Base-by-base conservation (phyloP, 129 eudicot genomes). In the Pulicaria dysenterica region DNA sequence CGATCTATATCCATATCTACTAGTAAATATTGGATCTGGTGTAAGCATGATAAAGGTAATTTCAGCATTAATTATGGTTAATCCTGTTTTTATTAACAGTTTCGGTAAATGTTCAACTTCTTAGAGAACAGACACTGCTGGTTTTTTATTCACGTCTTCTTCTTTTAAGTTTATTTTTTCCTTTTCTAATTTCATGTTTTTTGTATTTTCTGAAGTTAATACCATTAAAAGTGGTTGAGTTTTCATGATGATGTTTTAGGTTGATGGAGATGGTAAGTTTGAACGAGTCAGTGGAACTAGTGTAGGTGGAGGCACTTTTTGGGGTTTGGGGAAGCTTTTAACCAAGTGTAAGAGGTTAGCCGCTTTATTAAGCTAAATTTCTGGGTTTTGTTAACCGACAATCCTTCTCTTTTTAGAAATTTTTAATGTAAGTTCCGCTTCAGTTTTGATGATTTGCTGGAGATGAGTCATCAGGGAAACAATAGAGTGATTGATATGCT, bases 1-100 rank as follows among this genome's bases (percentile, higher is more conserved):
- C 54, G 98, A 94, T 88, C 78, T 94, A 78, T 94, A 82, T 74
- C 98, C 98, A 6, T 94, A 90, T 79, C 95, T 94, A 67, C 93
- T 94, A 53, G 97, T 94, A 41, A 94, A 90, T 73, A 84, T 94
- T 58, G 98, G 98, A 39, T 94, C 98, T 59, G 98, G 98, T 56
- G 97, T 94, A 69, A 94, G 98, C 92, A 94, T 94, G 97, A 94
- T 94, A 70, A 94, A 94, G 98, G 98, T 94, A 75, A 57, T 43
- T 77, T 48, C 72, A 14, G 6, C 57, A 37, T 38, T 37, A 24
- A 3, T 56, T 49, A 46, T 70, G 44, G 4, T 42, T 39, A 53
- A 47, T 42, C 65, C 4, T 24, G 11, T 59, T 60, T 17, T 5
- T 17, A 11, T 69, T 45, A 59, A 45, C 12, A 24, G 57, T 14